These are phyloP conservation scores for Skeletonema marinoi DNA, from an alignment of 108 stramenopile species.

Conservation along the genomic window DNA sequence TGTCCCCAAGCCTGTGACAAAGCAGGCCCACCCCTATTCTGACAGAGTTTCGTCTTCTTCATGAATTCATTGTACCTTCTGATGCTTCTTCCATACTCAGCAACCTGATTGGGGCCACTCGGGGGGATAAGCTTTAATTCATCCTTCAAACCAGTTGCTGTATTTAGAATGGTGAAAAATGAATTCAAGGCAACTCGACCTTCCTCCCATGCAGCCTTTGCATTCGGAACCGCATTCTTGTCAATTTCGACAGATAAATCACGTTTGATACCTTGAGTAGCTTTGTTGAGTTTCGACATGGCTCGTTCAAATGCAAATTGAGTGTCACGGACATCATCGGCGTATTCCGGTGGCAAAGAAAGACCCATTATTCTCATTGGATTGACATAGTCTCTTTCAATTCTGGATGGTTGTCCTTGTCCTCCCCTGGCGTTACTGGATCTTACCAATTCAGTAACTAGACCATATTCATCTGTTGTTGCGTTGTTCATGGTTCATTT, in stretches of 20 bases:
- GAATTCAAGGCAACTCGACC: conserved; percentile 79
- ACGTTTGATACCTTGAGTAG: conserved; percentile 62
- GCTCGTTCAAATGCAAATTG: conserved; percentile 84
- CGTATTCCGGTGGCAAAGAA: conserved; percentile 78
- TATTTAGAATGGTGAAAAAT: conserved; percentile 70
- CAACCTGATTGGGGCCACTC: conserved; percentile 68
- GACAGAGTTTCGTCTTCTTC: conserved; percentile 87
- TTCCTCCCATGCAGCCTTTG: conserved; percentile 79
- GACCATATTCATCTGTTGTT: conserved; percentile 62
- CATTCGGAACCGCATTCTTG: conserved; percentile 37
- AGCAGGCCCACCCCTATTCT: conserved; percentile 76
- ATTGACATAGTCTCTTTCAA: conserved; percentile 84
- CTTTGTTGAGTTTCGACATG: conserved; percentile 65
- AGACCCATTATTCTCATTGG: conserved; percentile 80
- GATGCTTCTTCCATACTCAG: conserved; percentile 72
- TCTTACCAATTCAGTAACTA: conserved; percentile 61
- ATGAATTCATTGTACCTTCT: conserved; percentile 72
- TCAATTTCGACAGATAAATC: conserved; percentile 84
- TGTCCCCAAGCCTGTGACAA: conserved; percentile 78
- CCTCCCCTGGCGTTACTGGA: conserved; percentile 59
- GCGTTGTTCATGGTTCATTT: background rate
- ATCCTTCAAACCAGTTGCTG: conserved; percentile 59
- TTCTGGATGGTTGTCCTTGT: conserved; percentile 70
- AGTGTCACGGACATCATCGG: conserved; percentile 78
- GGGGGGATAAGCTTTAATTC: conserved; percentile 72